phyloP scores from a whole-genome alignment of 2,329 filamentous ascomycete species.

The Cladosporium austrohemisphaericum region DNA sequence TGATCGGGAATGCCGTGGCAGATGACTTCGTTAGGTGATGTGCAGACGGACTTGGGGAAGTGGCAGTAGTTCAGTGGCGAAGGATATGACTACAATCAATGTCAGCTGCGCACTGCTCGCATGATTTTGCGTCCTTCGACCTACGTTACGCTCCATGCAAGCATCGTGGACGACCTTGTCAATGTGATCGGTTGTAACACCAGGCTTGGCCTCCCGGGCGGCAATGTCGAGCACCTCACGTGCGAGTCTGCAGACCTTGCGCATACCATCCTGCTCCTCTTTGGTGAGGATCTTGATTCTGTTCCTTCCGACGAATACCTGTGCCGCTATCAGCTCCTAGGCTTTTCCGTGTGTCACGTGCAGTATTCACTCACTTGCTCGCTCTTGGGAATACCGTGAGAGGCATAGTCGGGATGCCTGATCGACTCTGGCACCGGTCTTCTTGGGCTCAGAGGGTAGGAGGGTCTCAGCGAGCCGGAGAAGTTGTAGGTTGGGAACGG shows the following conservation, averaged over 20 bases:
- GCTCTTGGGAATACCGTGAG: slow-evolving; percentile 67
- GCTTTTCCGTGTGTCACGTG: not conserved
- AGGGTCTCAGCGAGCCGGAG: slow-evolving; percentile 73
- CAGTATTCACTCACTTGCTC: slow-evolving; percentile 50
- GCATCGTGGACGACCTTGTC: slow-evolving; percentile 92
- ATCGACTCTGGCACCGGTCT: slow-evolving; percentile 74
- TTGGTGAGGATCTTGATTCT: slow-evolving; percentile 78
- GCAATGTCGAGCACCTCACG: slow-evolving; percentile 89
- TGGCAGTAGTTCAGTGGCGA: slow-evolving; percentile 89
- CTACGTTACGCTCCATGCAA: slow-evolving; percentile 82
- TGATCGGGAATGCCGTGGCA: slow-evolving; percentile 96
- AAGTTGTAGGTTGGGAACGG: slow-evolving; percentile 83
- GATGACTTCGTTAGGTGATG: slow-evolving; percentile 90
- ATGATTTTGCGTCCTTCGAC: slow-evolving; percentile 34
- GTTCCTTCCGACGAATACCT: slow-evolving; percentile 52
- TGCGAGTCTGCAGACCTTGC: slow-evolving; percentile 78
- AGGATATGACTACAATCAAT: slow-evolving; percentile 72
- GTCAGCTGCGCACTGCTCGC: not conserved
- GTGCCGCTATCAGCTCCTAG: not conserved
- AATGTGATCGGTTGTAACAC: slow-evolving; percentile 88
- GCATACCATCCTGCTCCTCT: slow-evolving; percentile 78
- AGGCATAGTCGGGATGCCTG: slow-evolving; percentile 77
- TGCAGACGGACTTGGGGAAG: slow-evolving; percentile 96
- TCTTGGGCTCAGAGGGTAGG: slow-evolving; percentile 59
- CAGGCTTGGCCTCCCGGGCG: slow-evolving; percentile 73